phyloP scores from a whole-genome alignment of 2,329 filamentous ascomycete species.

The Mollisia scopiformis region DNA sequence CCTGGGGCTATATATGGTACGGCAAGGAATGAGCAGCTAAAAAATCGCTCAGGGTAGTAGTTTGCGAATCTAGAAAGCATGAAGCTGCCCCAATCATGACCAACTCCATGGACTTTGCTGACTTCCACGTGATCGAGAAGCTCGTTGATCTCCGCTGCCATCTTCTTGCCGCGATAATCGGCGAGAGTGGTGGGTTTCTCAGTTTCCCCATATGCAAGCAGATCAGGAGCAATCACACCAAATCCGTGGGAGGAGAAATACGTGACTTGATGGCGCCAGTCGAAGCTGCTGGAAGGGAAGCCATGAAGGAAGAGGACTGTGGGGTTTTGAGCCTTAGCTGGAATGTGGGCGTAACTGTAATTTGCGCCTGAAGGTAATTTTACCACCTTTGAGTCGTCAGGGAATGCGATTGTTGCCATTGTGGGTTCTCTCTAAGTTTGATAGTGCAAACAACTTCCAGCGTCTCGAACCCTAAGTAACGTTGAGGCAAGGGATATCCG shows the following conservation, averaged over 20 bases:
- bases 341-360: slow-evolving; percentile 2
- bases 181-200: slow-evolving; percentile 36
- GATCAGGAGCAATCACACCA: slow-evolving; percentile 56
- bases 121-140: slow-evolving; percentile 33
- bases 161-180: slow-evolving; percentile 35
- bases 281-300: slow-evolving; percentile 44
- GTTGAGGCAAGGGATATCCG: background rate
- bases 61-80: slow-evolving; percentile 18
- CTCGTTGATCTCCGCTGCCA: slow-evolving; percentile 39
- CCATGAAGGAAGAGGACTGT: slow-evolving; percentile 46
- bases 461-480: background rate
- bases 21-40: slow-evolving; percentile 11
- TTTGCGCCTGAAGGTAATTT: slow-evolving; percentile 13
- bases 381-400: background rate
- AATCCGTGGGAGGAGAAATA: slow-evolving; percentile 43
- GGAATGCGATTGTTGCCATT: background rate
- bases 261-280: slow-evolving; percentile 46
- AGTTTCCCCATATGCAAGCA: slow-evolving; percentile 62
- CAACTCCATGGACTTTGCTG: slow-evolving; percentile 14
- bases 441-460: background rate
- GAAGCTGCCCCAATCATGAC: slow-evolving; percentile 21
- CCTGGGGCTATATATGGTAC: slow-evolving; percentile 14
- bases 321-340: slow-evolving; percentile 25
- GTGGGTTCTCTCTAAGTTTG: background rate
- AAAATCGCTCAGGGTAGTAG: slow-evolving; percentile 12